Base-by-base conservation (phyloP, 192 early-diverging fungal species). In the Glomus cerebriforme region DNA sequence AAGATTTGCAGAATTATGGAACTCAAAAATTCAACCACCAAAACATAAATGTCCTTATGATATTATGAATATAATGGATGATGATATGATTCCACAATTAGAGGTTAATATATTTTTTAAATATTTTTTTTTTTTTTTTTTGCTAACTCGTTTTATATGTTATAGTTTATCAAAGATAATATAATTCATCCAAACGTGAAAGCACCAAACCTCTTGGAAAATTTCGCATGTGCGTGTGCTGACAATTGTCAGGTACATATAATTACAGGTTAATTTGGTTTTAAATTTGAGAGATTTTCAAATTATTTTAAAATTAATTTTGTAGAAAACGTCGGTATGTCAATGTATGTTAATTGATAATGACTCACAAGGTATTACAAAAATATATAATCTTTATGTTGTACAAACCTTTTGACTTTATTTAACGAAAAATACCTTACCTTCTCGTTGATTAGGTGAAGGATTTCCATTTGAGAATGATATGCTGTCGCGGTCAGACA, bases 401-500 rank as follows among this genome's bases (percentile, higher is more conserved):
- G 17, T 67, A 37, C 10, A 22, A 7, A 13, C 3, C 2, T n/a
- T 67, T 37, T 5, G 7, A 24, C 58, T 54, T 34, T 17, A 27
- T 26, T 7, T 74, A 26, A n/a, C 49, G 32, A 43, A 59, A 59
- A 22, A 59, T 58, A 54, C 29, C 49, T 35, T 34, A 58, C 12
- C 4, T 59, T 59, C 29, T 54, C 13, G 0, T 34, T 22, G 17
- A 74, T 37, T 2, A 59, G n/a, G 12, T 59, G 73, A 15, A 31
- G 73, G 54, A 24, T 74, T 59, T 74, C 73, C 73, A 59, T 74
- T 59, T 31, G 12, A 54, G 10, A 74, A 74, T n/a, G 54, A 31
- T 22, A 54, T 2, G 49, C 49, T 74, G 26, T 43, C 39, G 10
- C 15, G 39, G 22, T 59, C 73, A 1, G 54, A 74, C n/a, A 39